These are phyloP conservation scores for Chlamydomonas asymmetrica DNA, from an alignment of 139 green algal species.

Conservation along the genomic window DNA sequence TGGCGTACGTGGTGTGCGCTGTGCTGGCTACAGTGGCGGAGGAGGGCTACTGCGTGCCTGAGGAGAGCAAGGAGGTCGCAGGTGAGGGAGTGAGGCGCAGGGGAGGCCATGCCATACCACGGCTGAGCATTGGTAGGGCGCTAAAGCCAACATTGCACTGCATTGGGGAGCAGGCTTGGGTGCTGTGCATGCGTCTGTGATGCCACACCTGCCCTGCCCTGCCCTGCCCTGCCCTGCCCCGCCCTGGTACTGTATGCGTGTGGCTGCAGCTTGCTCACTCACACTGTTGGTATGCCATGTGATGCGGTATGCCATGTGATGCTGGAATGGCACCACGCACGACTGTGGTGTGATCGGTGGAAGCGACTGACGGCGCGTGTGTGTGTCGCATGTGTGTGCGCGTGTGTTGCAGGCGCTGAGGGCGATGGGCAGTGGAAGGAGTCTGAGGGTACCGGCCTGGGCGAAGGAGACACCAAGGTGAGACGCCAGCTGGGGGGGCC, in stretches of 20 bases:
- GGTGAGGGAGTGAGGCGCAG: conserved; percentile 28
- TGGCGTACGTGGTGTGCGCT: conserved; percentile 76
- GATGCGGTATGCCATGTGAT: no score
- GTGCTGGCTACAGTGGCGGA: conserved; percentile 78
- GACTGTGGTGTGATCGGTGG: neutral
- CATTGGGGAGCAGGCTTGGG: neutral
- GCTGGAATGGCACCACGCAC: no score
- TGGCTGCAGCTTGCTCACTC: no score
- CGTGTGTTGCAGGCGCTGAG: conserved; percentile 36
- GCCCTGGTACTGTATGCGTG: no score
- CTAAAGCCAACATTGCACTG: no score
- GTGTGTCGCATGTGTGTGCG: neutral
- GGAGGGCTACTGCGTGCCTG: conserved; percentile 90
- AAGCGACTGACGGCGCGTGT: neutral
- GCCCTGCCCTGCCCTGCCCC: no score
- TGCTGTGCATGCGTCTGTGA: no score
- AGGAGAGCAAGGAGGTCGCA: conserved; percentile 50
- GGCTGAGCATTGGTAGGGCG: no score
- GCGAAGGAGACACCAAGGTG: conserved; percentile 73
- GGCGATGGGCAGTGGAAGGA: conserved; percentile 61
- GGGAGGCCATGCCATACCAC: no score
- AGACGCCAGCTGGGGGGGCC: no score
- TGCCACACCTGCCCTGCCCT: no score
- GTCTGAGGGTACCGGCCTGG: conserved; percentile 82
- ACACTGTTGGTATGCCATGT: no score